Percentiles rank a stretch among this genome's conserved stretches.
Evolutionary conservation across 352 stramenopile genomes (phyloP).

Genomic region (Pythium aquatile): DNA sequence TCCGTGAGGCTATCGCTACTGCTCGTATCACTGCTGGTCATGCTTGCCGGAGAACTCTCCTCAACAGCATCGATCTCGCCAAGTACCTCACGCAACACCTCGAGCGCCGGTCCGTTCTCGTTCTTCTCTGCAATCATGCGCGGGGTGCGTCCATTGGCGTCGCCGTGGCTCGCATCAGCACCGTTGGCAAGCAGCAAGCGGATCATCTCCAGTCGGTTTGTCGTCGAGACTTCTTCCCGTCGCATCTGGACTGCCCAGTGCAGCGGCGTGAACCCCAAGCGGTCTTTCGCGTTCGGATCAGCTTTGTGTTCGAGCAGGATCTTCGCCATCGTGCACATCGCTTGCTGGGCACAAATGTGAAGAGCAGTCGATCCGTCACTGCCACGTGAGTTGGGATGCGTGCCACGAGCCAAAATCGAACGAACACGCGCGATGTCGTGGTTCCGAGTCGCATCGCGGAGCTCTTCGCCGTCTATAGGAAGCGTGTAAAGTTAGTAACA

Average conservation of each 20-base stretch:
- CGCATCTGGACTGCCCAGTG: conserved; percentile 84
- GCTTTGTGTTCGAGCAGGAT: conserved; percentile 61
- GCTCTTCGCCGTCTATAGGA: conserved; percentile 64
- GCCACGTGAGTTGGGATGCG: conserved; percentile 46
- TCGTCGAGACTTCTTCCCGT: conserved; percentile 62
- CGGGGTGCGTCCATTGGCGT: conserved; percentile 54
- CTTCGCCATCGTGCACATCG: conserved; percentile 51
- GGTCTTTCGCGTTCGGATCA: conserved; percentile 58
- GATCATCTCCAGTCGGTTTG: conserved; percentile 71
- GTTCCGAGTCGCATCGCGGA: conserved; percentile 70
- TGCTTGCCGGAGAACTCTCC: not conserved
- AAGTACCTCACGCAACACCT: conserved; percentile 58
- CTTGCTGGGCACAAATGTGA: conserved; percentile 81
- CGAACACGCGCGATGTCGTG: conserved; percentile 67
- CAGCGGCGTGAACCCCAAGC: conserved; percentile 69
- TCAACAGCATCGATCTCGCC: conserved; percentile 1
- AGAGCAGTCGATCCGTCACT: conserved; percentile 67
- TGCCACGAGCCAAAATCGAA: conserved; percentile 55
- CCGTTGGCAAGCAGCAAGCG: conserved; percentile 59
- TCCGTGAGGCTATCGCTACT: conserved; percentile 12
- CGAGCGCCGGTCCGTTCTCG: conserved; percentile 59
- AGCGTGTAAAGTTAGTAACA: not conserved
- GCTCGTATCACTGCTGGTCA: not conserved
- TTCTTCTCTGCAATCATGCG: conserved; percentile 63
- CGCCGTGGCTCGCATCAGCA: conserved; percentile 42